Evolutionary conservation across 768 basidiomycete genomes (phyloP).

Genomic region (Mrakia gelida): DNA sequence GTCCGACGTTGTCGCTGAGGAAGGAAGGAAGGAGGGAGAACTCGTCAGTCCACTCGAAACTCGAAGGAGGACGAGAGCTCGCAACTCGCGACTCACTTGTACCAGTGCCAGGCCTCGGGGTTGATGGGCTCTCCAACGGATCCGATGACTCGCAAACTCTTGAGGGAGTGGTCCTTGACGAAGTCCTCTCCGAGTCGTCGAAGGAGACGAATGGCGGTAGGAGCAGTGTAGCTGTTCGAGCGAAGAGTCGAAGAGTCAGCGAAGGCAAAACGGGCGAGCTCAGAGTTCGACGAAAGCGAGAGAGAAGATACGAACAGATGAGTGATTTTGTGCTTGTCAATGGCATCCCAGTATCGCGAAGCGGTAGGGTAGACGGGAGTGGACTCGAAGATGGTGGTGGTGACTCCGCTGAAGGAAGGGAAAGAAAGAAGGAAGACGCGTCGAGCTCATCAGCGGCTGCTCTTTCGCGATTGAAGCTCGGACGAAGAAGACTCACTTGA

Average conservation of each 20-base stretch:
- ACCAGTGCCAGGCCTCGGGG: slow-evolving; percentile 74
- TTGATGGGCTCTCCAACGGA: slow-evolving; percentile 95
- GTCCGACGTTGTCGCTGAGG: slow-evolving; percentile 90
- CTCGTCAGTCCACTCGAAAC: neutral
- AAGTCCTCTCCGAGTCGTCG: slow-evolving; percentile 80
- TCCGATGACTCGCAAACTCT: slow-evolving; percentile 77
- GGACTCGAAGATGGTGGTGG: slow-evolving; percentile 76
- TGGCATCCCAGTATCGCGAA: slow-evolving; percentile 93
- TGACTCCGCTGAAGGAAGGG: slow-evolving; percentile 41
- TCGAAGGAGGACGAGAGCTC: neutral
- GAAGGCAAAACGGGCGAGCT: no score
- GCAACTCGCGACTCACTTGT: neutral
- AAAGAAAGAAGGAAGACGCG: neutral
- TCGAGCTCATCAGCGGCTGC: neutral
- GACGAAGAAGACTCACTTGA: slow-evolving; percentile 37
- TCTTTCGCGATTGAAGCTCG: neutral
- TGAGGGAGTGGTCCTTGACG: slow-evolving; percentile 75
- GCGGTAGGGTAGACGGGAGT: slow-evolving; percentile 96
- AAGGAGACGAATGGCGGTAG: slow-evolving; percentile 73
- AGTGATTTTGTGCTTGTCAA: slow-evolving; percentile 86
- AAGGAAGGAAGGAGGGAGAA: neutral
- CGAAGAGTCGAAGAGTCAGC: no score
- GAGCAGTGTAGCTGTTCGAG: slow-evolving; percentile 53
- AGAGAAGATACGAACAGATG: slow-evolving; percentile 55
- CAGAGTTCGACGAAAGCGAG: no score